Conservation (phyloP, 495 filamentous ascomycete genomes). For the Cladorrhinum samala region DNA sequence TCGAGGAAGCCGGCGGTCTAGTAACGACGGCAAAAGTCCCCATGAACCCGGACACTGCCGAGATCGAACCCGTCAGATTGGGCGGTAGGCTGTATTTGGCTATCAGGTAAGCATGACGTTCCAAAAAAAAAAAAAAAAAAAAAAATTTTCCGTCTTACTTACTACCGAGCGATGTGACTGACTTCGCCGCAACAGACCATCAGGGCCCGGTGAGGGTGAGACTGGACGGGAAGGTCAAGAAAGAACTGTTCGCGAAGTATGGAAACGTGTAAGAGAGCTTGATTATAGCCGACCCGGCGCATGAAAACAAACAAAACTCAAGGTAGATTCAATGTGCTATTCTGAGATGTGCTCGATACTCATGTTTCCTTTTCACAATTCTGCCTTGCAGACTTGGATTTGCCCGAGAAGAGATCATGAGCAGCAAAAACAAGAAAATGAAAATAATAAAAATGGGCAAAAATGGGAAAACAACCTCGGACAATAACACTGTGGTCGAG, state of each 20-base stretch:
- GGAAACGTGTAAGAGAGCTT: slow-evolving; percentile 54
- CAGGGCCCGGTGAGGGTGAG: slow-evolving; percentile 53
- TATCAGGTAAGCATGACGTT: slow-evolving; percentile 45
- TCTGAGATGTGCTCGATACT: no score
- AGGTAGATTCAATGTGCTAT: no score
- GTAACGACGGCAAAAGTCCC: slow-evolving; percentile 64
- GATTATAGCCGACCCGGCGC: slow-evolving; percentile 51
- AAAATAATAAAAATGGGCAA: no score
- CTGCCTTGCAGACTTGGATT: no score
- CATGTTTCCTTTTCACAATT: no score
- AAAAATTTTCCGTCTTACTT: background rate
- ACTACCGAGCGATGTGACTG: background rate
- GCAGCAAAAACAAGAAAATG: no score
- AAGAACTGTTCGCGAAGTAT: slow-evolving; percentile 60
- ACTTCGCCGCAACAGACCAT: slow-evolving; percentile 50
- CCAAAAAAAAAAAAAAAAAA: no score
- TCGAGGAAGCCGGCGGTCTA: slow-evolving; percentile 65
- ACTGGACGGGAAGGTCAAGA: slow-evolving; percentile 58
- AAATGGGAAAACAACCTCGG: no score
- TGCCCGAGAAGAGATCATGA: no score
- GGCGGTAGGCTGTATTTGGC: slow-evolving; percentile 61
- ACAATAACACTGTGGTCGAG: no score
- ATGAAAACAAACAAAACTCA: no score
- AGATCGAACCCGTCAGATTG: slow-evolving; percentile 51
- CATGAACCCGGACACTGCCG: slow-evolving; percentile 42